Base-by-base conservation (phyloP, 345 rosid species). In the Pistacia integerrima region DNA sequence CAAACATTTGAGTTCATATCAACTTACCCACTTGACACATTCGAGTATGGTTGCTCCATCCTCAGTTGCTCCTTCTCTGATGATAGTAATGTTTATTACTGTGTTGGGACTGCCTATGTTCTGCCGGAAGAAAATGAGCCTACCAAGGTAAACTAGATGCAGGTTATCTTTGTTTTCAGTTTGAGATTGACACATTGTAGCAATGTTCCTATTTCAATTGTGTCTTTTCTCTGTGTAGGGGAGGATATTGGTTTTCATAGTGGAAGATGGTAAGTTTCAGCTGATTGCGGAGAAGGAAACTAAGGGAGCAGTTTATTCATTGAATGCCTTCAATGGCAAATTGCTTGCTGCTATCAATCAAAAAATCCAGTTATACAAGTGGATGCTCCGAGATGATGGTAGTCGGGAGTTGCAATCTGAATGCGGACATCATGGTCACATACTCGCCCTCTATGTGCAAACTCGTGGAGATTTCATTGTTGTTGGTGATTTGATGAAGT, bases 381-480 rank as follows among this genome's bases (percentile, higher is more conserved):
- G 98, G 99, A 90, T 89, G 97, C 89, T 85, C 64, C 84, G 98
- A 41, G 99, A 96, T 74, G 99, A 92, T 85, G 92, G 93, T 70
- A 85, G 89, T 52, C 92, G 83, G 17, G 98, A 93, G 80, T 79
- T 96, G 83, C 97, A 93, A 80, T 87, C 94, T 61, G 99, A 96
- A 78, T 91, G 97, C 56, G 97, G 94, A 75, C 97, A 92, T 84
- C 97, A 90, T 41, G 98, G 97, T 57, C 98, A 91, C 84, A 89
- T 93, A 76, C 97, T 90, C 73, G 97, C 99, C 38, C 93, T 91
- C 49, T 92, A 88, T 69, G 97, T 96, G 51, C 90, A 96, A 79
- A 92, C 97, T 55, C 99, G 94, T 62, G 99, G 98, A 68, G 97
- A 96, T 86, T 96, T 96, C 76, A 96, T 96, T 67, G 91, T 91